Base-by-base conservation (phyloP, 805 yeast genomes). In the Saccharomyces kudriavzevii region DNA sequence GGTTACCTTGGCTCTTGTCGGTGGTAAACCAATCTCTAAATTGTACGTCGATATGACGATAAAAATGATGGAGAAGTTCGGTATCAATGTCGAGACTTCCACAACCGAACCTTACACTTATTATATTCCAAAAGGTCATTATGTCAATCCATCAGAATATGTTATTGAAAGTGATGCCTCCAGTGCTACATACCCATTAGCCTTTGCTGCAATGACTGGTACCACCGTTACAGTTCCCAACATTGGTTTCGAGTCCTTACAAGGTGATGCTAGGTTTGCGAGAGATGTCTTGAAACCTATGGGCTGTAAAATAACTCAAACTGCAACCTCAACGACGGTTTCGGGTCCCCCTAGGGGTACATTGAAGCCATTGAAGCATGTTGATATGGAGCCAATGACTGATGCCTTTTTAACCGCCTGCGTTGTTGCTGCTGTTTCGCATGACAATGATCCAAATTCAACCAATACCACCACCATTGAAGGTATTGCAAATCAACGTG, bases 361-460 rank as follows among this genome's bases (percentile, higher is more conserved):
- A 0, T 76, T 94, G 59, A 79, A 77, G 63, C 88, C 96, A 5
- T 74, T 94, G 58, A 75, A 82, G 11, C 79, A 76, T 57, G 85
- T 94, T 53, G 97, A 94, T 68, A 94, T 94, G 99, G 99, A 94
- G 73, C 98, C 99, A 52, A 94, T 94, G 99, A 94, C 99, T 0
- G 99, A 94, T 71, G 99, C 99, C 0, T 94, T 94, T 69, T 76
- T 94, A 64, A 94, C 99, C 14, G 99, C 99, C 0, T 82, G 95
- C 52, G 97, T 94, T 11, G 95, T 90, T 20, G 99, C 98, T 31
- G 97, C 99, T n/a, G 79, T 87, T 45, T 96, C 97, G 3, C 75
- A 76, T 54, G 74, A 74, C 57, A 75, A 78, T 11, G 75, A 71
- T 46, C 74, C 73, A 49, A 60, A 63, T 24, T 63, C 70, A 20